Evolutionary conservation across 805 yeast species (phyloP), one percentile per base, ranked within the genome.

Genomic region (Henningerozyma blattae): DNA sequence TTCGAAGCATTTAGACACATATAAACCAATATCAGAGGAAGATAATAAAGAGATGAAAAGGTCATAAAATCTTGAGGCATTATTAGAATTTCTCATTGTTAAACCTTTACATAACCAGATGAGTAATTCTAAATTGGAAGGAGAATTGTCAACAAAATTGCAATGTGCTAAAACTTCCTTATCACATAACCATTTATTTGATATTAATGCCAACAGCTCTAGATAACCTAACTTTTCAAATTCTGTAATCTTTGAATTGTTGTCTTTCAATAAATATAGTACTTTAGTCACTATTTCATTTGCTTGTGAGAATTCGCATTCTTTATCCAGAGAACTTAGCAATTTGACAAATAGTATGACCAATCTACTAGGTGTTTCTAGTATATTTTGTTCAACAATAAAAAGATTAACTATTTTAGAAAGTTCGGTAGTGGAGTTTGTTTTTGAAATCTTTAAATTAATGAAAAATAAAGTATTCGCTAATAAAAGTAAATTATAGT

Each of bases 31-130:
- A 4, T 39, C 36, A 18, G 54, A 44, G 13, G 54, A 53, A 2
- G 55, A 38, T 5, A 76, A 54, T 12, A 65, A 41, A 5, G 47
- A 37, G 14, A 70, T 29, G 68, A 44, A 44, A 36, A 45, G 27
- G 45, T 54, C 45, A 65, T 61, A 31, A 45, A 58, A 22, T 43
- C 45, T 16, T 43, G 52, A 3, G 3, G 68, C 64, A 0, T 41
- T 18, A 7, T 56, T 41, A 38, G 77, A 78, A 41, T 69, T 69
- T 44, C 69, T 73, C 52, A 83, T 49, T 0, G 82, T 48, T 32
- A 82, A 61, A 0, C 82, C 87, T 52, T 84, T 86, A 15, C 75
- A 59, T 5, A 77, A 54, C 95, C 95, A 86, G 2, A 77, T 60
- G 14, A 65, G 52, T 0, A 67, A 49, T 50, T 84, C 94, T 27